Evolutionary conservation across 768 basidiomycete species (phyloP).

Genomic region (Lactarius sp.): DNA sequence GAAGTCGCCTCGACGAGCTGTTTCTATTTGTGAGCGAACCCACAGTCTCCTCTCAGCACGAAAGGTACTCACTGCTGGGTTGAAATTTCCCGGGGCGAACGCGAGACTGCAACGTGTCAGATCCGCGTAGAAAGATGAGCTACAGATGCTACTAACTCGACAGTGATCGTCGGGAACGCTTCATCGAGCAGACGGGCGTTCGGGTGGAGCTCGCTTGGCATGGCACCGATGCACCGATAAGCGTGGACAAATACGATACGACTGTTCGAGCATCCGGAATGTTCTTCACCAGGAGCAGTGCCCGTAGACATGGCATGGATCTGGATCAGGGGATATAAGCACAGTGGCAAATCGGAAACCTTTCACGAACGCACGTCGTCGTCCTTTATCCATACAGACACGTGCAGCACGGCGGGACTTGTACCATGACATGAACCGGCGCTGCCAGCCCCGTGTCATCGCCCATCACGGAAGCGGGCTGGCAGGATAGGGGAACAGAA

Average conservation of each 20-base stretch:
- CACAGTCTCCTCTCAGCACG: background rate
- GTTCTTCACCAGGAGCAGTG: conserved; percentile 23
- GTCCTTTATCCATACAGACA: conserved; percentile 24
- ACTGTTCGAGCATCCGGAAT: conserved; percentile 23
- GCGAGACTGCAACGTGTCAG: conserved; percentile 17
- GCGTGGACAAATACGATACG: conserved; percentile 24
- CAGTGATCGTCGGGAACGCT: conserved; percentile 25
- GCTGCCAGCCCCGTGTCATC: conserved; percentile 2
- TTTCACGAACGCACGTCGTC: conserved; percentile 19
- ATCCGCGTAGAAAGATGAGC: background rate
- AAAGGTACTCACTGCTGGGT: conserved; percentile 16
- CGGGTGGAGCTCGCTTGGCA: conserved; percentile 26
- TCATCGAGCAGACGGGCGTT: conserved; percentile 25
- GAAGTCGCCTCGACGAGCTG: conserved; percentile 24
- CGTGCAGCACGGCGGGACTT: conserved; percentile 18
- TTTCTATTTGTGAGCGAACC: background rate
- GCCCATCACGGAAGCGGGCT: conserved; percentile 14
- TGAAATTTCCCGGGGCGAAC: conserved; percentile 20
- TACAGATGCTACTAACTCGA: conserved; percentile 13
- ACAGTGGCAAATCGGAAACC: background rate
- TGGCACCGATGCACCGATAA: conserved; percentile 14
- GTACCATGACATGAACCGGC: conserved; percentile 19
- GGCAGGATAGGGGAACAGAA: conserved; percentile 10
- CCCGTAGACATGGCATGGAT: conserved; percentile 24
- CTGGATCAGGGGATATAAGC: background rate